A percentile compares a stretch with the other conserved stretches of the same genome.
Conservation (phyloP, 176 grass and related monocot species). For the Musa schizocarpa region DNA sequence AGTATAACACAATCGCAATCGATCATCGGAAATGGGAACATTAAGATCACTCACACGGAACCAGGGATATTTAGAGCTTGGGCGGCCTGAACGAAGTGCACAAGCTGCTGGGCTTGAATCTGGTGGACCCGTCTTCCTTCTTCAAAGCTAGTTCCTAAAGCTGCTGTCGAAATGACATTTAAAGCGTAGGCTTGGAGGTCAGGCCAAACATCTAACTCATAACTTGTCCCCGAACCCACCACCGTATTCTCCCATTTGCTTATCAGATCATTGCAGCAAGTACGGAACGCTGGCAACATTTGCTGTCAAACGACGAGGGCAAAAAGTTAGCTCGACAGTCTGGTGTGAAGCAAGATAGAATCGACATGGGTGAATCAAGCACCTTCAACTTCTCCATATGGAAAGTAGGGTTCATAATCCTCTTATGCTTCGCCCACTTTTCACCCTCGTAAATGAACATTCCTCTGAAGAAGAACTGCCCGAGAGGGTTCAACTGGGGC, state of each 20-base stretch:
- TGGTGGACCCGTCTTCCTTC: background rate
- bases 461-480: conserved; percentile 2
- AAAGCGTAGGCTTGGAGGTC: background rate
- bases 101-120: background rate
- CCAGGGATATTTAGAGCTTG: background rate
- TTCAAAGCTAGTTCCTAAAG: conserved; percentile 11
- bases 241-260: background rate
- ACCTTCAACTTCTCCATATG: conserved; percentile 16
- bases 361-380: background rate
- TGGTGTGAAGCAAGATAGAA: background rate
- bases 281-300: conserved; percentile 4
- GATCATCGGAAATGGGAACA: too few relatives aligned
- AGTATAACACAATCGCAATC: too few relatives aligned
- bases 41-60: background rate
- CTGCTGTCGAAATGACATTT: conserved; percentile 6
- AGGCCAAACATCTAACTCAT: conserved; percentile 5
- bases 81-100: background rate
- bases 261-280: conserved; percentile 9
- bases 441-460: background rate
- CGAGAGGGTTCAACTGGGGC: background rate
- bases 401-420: conserved; percentile 19
- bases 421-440: conserved; percentile 19
- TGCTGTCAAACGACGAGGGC: background rate
- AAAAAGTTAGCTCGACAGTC: too few relatives aligned
- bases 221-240: background rate